Conservation (phyloP, 164 flowering plant species). For the Liriodendron chinense region DNA sequence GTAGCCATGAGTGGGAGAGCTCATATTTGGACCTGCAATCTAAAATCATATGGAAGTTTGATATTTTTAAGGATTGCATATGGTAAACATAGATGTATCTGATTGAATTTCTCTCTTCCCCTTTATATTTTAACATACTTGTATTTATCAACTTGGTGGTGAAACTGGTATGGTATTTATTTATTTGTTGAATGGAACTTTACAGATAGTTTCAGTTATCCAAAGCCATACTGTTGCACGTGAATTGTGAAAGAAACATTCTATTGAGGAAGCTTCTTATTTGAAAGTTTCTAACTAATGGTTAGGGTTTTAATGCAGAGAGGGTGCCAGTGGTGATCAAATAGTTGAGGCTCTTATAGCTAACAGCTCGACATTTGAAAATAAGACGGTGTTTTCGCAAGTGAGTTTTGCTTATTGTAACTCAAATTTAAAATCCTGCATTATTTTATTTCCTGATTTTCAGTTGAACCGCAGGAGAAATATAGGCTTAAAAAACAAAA, state of each 20-base stretch:
- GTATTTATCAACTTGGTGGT: neutral
- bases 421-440: neutral
- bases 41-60: neutral
- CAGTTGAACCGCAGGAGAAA: conserved; percentile 65
- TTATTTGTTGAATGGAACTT: neutral
- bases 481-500: conserved; percentile 84
- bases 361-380: conserved; percentile 89
- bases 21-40: neutral
- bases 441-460: conserved; percentile 19
- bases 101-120: no score
- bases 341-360: conserved; percentile 92
- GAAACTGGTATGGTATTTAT: neutral
- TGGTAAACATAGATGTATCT: neutral
- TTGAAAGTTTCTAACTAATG: neutral
- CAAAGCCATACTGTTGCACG: neutral
- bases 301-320: conserved; percentile 40
- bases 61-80: no score
- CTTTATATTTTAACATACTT: no score
- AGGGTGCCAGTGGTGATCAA: conserved; percentile 84
- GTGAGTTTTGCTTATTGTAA: conserved; percentile 30
- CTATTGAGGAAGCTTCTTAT: neutral
- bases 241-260: neutral
- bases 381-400: conserved; percentile 85
- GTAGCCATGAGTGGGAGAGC: neutral
- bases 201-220: neutral